Evolutionary conservation across 108 stramenopile genomes (phyloP).

Genomic region (Cylindrotheca fusiformis): DNA sequence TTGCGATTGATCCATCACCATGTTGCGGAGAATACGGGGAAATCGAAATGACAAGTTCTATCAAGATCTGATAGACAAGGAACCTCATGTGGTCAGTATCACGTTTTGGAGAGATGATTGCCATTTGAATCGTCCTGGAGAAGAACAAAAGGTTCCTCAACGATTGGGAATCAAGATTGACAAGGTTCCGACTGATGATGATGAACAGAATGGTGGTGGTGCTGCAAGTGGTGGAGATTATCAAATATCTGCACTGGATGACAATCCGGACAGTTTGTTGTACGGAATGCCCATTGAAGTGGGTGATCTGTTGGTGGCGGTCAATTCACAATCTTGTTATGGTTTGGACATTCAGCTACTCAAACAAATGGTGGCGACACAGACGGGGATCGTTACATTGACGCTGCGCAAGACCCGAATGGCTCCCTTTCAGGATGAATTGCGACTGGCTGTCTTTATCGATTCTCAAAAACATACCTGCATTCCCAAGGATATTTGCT

Average conservation of each 20-base stretch:
- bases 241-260: background rate
- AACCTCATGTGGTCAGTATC: background rate
- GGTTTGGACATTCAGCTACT: background rate
- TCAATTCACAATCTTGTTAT: background rate
- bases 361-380: background rate
- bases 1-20: background rate
- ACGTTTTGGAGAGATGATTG: background rate
- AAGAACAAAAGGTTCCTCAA: background rate
- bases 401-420: background rate
- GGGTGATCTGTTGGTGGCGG: background rate
- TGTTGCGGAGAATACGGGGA: background rate
- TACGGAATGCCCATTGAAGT: background rate
- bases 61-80: background rate
- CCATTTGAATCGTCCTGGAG: background rate
- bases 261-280: background rate
- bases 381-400: background rate
- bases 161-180: background rate
- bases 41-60: background rate
- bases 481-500: background rate
- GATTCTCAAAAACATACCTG: background rate
- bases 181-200: background rate
- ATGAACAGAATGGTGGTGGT: too few relatives aligned
- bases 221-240: background rate
- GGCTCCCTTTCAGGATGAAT: background rate
- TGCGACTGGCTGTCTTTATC: background rate